These are phyloP conservation scores for Bothriochloa decipiens DNA, from an alignment of 176 grass and related monocot species.

Conservation along the genomic window DNA sequence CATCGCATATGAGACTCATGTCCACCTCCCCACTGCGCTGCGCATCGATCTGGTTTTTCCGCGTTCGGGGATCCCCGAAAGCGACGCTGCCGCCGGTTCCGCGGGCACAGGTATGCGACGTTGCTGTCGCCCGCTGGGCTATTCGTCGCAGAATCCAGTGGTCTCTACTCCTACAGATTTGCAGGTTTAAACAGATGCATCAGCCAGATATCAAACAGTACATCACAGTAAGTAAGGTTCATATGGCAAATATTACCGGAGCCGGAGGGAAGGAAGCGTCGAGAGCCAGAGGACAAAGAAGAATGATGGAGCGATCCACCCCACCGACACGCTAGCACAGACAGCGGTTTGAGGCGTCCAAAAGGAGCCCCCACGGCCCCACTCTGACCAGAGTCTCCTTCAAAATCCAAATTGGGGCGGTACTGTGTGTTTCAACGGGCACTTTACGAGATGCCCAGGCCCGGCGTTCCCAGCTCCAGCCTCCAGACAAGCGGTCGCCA, in stretches of 20 bases:
- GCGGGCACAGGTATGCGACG: not conserved
- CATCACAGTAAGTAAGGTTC: too few relatives aligned
- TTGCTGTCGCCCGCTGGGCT: too few relatives aligned
- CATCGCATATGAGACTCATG: too few relatives aligned
- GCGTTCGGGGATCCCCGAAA: slow-evolving; percentile 8
- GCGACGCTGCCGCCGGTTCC: slow-evolving; percentile 19
- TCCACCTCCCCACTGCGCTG: not conserved
- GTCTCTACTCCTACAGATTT: not conserved
- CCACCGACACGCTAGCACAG: slow-evolving; percentile 27
- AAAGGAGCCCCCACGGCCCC: not conserved
- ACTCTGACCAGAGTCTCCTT: too few relatives aligned
- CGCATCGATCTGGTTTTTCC: not conserved
- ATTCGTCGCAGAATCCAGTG: not conserved
- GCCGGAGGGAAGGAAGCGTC: not conserved
- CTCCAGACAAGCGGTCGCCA: slow-evolving; percentile 17
- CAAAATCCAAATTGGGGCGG: not conserved
- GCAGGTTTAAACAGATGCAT: slow-evolving; percentile 14
- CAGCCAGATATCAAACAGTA: not conserved
- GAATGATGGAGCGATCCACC: not conserved
- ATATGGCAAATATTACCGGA: not conserved
- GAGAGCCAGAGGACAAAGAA: not conserved
- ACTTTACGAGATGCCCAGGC: not conserved
- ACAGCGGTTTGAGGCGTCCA: slow-evolving; percentile 34
- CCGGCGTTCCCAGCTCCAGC: not conserved
- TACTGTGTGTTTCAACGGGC: not conserved